Evolutionary conservation across 108 stramenopile genomes (phyloP), one percentile per base, ranked within the genome.

Genomic region (Pseudonitzschia pungens): DNA sequence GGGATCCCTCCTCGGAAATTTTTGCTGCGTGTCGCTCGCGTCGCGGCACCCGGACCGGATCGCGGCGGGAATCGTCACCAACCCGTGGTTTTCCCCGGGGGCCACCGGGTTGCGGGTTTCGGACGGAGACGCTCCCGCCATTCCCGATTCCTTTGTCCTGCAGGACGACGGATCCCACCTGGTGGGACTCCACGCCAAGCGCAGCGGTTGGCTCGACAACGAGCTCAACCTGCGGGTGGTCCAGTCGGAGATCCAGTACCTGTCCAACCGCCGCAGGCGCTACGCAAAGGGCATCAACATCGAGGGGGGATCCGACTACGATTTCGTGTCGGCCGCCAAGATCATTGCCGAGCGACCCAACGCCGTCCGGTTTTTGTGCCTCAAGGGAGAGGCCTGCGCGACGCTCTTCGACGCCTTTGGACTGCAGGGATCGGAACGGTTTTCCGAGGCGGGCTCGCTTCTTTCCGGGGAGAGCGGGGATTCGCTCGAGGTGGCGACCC

Each of bases 21-120:
- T n/a, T n/a, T 58, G 72, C 36, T 71, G 70, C 15, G 44, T 66
- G 9, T 76, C 80, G 5, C 29, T 81, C 41, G 80, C 80, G 10
- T 67, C 75, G 24, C 66, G 80, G 36, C 67, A 81, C 42, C 76
- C 75, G 7, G 60, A 68, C 45, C 76, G 76, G n/a, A 70, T 81
- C 20, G 21, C 9, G 63, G 79, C 62, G 6, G 62, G 57, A 16
- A 64, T 81, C 14, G 24, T 57, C 8, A 68, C 62, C 15, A 81
- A 81, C 50, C 52, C 65, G 16, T 76, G 57, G 32, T 80, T 71
- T 36, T 21, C 62, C 44, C 74, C 73, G 10, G 31, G 48, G 16
- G 51, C 54, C 28, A 41, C 11, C 18, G 31, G 26, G 26, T 22
- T 22, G 18, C 5, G 9, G 21, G 63, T 31, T 50, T 31, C 21